phyloP scores from a whole-genome alignment of 371 early-diverging fungal species.

The Mucor mucedo region DNA sequence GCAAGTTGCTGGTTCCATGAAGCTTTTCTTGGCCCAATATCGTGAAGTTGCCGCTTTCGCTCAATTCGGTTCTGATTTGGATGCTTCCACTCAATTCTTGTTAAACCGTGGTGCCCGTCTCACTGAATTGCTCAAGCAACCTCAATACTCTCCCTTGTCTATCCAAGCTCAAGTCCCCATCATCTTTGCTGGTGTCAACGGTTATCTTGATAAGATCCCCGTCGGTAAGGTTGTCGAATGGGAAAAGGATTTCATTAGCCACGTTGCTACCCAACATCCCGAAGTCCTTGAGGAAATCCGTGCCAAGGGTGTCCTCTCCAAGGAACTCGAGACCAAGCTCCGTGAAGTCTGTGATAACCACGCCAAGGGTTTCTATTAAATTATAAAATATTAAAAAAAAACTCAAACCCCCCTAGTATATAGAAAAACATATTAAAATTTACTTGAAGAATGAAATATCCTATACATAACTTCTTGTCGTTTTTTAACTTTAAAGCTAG shows the following conservation, averaged over 20 bases:
- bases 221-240: constrained; percentile 89
- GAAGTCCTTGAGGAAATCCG: constrained; percentile 90
- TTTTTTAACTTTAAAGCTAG: too few species aligned
- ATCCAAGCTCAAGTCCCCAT: constrained; percentile 94
- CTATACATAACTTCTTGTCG: too few species aligned
- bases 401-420: not conserved
- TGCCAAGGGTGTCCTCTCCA: constrained; percentile 72
- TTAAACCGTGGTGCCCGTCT: constrained; percentile 98
- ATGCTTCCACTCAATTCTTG: constrained; percentile 97
- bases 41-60: constrained; percentile 98
- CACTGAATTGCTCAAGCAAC: constrained; percentile 95
- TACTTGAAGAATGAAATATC: too few species aligned
- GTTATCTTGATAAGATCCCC: constrained; percentile 96
- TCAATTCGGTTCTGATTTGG: constrained; percentile 98
- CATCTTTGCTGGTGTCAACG: constrained; percentile 95
- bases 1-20: constrained; percentile 97
- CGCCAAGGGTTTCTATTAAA: constrained; percentile 83
- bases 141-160: constrained; percentile 91
- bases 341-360: constrained; percentile 86
- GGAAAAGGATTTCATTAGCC: constrained; percentile 89
- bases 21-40: constrained; percentile 98
- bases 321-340: constrained; percentile 84
- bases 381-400: constrained; percentile 10
- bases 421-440: too few species aligned
- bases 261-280: constrained; percentile 85